A percentile compares a stretch with the other conserved stretches of the same genome.
phyloP scores from a whole-genome alignment of 176 grass and related monocot genomes.

The Panicum miliaceum region DNA sequence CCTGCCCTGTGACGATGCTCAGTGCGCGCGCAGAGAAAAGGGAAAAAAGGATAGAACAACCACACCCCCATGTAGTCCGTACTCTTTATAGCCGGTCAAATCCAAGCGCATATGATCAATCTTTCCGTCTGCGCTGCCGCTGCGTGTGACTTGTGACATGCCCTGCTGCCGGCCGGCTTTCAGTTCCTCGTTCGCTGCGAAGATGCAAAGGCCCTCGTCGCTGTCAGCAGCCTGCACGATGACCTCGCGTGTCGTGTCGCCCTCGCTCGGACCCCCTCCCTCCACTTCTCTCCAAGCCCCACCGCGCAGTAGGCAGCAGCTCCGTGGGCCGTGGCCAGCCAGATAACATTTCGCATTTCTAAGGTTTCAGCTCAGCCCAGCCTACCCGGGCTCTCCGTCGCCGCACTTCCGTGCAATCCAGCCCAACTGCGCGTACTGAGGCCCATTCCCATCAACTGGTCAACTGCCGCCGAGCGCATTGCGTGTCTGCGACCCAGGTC shows the following conservation, averaged over 20 bases:
- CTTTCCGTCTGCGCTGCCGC: constrained; percentile 4
- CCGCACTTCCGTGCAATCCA: too few species aligned
- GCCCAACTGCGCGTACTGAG: too few species aligned
- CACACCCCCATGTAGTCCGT: not conserved
- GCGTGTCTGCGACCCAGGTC: too few species aligned
- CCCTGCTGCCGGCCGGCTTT: not conserved
- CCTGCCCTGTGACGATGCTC: not conserved
- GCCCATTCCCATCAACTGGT: too few species aligned
- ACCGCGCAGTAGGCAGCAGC: too few species aligned
- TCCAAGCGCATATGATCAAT: constrained; percentile 13
- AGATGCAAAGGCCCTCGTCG: not conserved
- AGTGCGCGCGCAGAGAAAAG: not conserved
- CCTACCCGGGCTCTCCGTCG: too few species aligned
- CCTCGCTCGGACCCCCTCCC: not conserved
- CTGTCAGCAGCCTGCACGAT: not conserved
- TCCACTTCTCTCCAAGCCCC: too few species aligned
- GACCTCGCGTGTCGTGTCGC: not conserved
- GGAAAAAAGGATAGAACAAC: not conserved
- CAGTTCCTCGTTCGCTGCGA: not conserved
- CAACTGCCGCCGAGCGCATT: too few species aligned
- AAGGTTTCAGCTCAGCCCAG: too few species aligned
- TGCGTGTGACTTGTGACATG: not conserved
- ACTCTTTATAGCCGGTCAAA: not conserved
- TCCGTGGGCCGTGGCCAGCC: too few species aligned
- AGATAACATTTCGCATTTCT: too few species aligned